These are phyloP conservation scores for Fraxinus americana DNA, from an alignment of 257 asterid genomes.

Conservation along the genomic window DNA sequence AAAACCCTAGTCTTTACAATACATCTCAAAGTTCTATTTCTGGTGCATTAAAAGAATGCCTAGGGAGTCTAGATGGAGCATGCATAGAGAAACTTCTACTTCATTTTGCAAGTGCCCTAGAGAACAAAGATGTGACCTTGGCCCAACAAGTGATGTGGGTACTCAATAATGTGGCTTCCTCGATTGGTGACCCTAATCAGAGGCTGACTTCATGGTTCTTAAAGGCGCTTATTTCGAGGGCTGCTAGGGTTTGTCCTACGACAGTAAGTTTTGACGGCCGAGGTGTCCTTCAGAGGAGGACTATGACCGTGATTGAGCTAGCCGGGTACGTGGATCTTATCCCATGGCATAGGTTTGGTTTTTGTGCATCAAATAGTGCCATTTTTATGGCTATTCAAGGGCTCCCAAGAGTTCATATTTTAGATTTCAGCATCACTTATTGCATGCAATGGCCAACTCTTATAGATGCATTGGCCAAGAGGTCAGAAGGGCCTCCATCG, in stretches of 20 bases:
- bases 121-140: slow-evolving; percentile 67
- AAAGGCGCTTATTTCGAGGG: slow-evolving; percentile 59
- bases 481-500: slow-evolving; percentile 45
- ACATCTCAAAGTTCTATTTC: slow-evolving; percentile 42
- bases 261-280: slow-evolving; percentile 31
- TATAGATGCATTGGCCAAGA: slow-evolving; percentile 57
- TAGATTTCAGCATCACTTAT: slow-evolving; percentile 71
- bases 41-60: slow-evolving; percentile 55
- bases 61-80: slow-evolving; percentile 64
- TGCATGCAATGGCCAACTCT: slow-evolving; percentile 93
- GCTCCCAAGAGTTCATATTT: slow-evolving; percentile 45
- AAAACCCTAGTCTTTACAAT: slow-evolving; percentile 44
- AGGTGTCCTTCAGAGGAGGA: slow-evolving; percentile 30
- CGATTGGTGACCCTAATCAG: slow-evolving; percentile 73
- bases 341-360: slow-evolving; percentile 86
- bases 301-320: slow-evolving; percentile 70
- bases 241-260: slow-evolving; percentile 60
- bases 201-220: slow-evolving; percentile 69
- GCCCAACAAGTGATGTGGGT: slow-evolving; percentile 97
- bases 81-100: slow-evolving; percentile 78
- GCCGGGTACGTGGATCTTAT: slow-evolving; percentile 79
- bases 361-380: slow-evolving; percentile 64
- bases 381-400: slow-evolving; percentile 52
- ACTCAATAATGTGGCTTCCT: slow-evolving; percentile 79
- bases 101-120: slow-evolving; percentile 73